Evolutionary conservation across 352 stramenopile genomes (phyloP).

Genomic region (Globisporangium sylvaticum): DNA sequence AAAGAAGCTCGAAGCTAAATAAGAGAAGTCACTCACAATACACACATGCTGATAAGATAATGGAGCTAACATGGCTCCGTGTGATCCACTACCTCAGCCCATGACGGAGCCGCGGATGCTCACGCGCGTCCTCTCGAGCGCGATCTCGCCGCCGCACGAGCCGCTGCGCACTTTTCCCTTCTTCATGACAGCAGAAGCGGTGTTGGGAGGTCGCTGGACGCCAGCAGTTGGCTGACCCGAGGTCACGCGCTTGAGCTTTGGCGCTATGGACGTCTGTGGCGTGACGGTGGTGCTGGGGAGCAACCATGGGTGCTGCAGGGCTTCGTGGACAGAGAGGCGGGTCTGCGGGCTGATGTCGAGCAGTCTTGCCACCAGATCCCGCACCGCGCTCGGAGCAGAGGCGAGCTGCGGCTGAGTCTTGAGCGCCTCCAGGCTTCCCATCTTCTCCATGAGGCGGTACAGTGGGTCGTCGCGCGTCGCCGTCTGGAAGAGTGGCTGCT

Average conservation of each 20-base stretch:
- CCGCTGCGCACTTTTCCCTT: constrained; percentile 22
- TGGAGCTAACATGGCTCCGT: no score
- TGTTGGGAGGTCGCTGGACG: not conserved
- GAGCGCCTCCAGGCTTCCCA: constrained; percentile 25
- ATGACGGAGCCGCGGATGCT: constrained; percentile 29
- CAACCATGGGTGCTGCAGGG: constrained; percentile 56
- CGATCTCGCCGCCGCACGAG: constrained; percentile 48
- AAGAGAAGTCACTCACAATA: not conserved
- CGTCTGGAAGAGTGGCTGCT: constrained; percentile 46
- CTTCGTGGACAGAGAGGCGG: constrained; percentile 46
- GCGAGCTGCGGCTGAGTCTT: constrained; percentile 23
- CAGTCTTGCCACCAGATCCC: constrained; percentile 44
- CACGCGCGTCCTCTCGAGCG: constrained; percentile 54
- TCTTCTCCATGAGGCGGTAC: constrained; percentile 36
- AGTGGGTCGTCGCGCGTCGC: constrained; percentile 42
- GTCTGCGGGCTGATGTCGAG: constrained; percentile 41
- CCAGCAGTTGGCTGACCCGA: not conserved
- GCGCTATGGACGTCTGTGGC: not conserved
- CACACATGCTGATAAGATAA: no score
- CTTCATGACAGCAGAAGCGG: constrained; percentile 8
- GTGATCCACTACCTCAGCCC: no score
- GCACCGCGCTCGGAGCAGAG: constrained; percentile 23
- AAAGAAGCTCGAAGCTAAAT: not conserved
- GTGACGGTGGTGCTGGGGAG: not conserved
- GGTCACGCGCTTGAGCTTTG: constrained; percentile 5